Conservation (phyloP, 352 stramenopile species). For the Peronospora farinosa region DNA sequence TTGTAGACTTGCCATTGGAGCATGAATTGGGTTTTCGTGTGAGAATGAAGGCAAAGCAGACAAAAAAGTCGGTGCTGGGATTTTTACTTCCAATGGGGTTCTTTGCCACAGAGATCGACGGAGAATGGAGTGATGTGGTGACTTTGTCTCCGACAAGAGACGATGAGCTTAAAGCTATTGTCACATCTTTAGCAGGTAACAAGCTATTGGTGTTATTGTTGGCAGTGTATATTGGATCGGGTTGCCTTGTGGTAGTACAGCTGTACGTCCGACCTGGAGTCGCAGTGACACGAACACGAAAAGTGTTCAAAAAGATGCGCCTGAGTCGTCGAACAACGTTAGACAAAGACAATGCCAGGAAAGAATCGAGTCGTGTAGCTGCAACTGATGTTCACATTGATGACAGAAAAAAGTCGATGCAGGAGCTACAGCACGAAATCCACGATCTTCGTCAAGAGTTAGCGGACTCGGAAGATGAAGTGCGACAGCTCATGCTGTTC, state of each 20-base stretch:
- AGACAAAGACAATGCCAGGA: neutral
- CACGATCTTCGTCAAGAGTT: slow-evolving; percentile 62
- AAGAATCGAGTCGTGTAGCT: neutral
- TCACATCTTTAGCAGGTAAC: slow-evolving; percentile 42
- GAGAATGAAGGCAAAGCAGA: slow-evolving; percentile 43
- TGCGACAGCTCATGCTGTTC: slow-evolving; percentile 65
- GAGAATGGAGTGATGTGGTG: slow-evolving; percentile 46
- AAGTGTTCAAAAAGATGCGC: slow-evolving; percentile 9
- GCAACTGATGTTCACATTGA: slow-evolving; percentile 1
- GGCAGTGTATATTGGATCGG: slow-evolving; percentile 41
- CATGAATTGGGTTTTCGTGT: slow-evolving; percentile 52
- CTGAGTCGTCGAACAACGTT: slow-evolving; percentile 11
- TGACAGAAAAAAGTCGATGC: slow-evolving; percentile 5
- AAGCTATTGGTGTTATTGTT: slow-evolving; percentile 44
- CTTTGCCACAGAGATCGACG: slow-evolving; percentile 48
- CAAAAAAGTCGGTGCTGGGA: slow-evolving; percentile 19
- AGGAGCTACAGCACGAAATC: slow-evolving; percentile 54
- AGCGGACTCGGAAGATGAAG: slow-evolving; percentile 67
- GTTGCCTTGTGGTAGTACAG: slow-evolving; percentile 40
- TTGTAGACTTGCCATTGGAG: slow-evolving; percentile 45
- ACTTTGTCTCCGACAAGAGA: slow-evolving; percentile 41
- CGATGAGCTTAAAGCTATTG: slow-evolving; percentile 47
- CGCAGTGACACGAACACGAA: slow-evolving; percentile 7
- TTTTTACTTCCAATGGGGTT: slow-evolving; percentile 23
- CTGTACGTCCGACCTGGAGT: slow-evolving; percentile 20